Conservation (phyloP, 2,329 filamentous ascomycete genomes). For the Ceratocystis destructans region DNA sequence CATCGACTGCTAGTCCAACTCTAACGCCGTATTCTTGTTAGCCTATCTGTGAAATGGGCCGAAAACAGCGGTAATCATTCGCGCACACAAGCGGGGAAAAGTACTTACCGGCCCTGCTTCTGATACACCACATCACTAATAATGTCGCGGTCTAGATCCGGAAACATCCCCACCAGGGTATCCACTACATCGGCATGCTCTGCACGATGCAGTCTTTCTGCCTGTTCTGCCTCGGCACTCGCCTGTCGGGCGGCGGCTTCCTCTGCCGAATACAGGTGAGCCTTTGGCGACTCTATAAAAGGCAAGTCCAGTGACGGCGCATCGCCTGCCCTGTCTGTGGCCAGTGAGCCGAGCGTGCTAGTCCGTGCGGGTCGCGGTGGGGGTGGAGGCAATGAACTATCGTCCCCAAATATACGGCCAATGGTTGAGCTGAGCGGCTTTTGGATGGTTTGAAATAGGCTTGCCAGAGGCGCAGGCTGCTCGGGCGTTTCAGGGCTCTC, state of each 20-base stretch:
- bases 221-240: slow-evolving; percentile 78
- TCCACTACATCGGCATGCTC: slow-evolving; percentile 90
- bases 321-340: slow-evolving; percentile 1
- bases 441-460: slow-evolving; percentile 74
- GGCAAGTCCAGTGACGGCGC: slow-evolving; percentile 9
- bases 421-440: slow-evolving; percentile 71
- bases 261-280: slow-evolving; percentile 44
- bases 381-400: slow-evolving; percentile 27
- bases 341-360: slow-evolving; percentile 26
- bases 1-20: slow-evolving; percentile 74
- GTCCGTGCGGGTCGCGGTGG: slow-evolving; percentile 18
- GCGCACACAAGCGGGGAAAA: not conserved
- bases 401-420: slow-evolving; percentile 81
- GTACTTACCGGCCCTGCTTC: slow-evolving; percentile 77
- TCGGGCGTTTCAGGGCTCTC: slow-evolving; percentile 11
- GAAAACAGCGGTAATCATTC: not conserved
- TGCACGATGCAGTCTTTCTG: slow-evolving; percentile 62
- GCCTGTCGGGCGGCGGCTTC: slow-evolving; percentile 84
- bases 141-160: slow-evolving; percentile 80
- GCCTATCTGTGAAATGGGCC: slow-evolving; percentile 19
- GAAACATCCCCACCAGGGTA: slow-evolving; percentile 92
- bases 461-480: slow-evolving; percentile 13
- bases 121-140: slow-evolving; percentile 94
- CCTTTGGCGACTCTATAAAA: not conserved
- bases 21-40: slow-evolving; percentile 31